Percentiles rank a stretch among this genome's conserved stretches.
Evolutionary conservation across 73 alveolate genomes (phyloP).

Genomic region (Paramecium sonneborni): DNA sequence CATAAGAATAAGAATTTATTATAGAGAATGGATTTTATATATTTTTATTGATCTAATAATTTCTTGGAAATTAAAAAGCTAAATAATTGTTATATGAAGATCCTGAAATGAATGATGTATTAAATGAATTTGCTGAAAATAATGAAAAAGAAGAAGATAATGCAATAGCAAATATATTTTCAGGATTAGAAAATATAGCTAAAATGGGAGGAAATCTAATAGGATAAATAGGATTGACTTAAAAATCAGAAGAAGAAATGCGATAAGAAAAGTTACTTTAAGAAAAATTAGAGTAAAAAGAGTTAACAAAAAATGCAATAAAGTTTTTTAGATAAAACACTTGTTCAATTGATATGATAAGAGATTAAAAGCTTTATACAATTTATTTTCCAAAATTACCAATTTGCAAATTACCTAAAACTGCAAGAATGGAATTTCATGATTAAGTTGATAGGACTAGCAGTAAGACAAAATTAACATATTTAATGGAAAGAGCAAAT

Average conservation of each 20-base stretch:
- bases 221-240: not conserved
- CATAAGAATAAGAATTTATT: slow-evolving; percentile 50
- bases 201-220: slow-evolving; percentile 43
- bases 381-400: slow-evolving; percentile 63
- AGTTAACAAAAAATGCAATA: slow-evolving; percentile 42
- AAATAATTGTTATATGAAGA: slow-evolving; percentile 67
- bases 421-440: slow-evolving; percentile 70
- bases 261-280: slow-evolving; percentile 13
- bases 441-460: slow-evolving; percentile 89
- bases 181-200: slow-evolving; percentile 51
- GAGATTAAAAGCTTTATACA: slow-evolving; percentile 49
- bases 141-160: not conserved
- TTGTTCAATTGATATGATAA: slow-evolving; percentile 55
- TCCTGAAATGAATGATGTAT: slow-evolving; percentile 61
- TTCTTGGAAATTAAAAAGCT: slow-evolving; percentile 55
- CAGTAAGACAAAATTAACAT: slow-evolving; percentile 74
- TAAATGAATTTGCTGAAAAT: slow-evolving; percentile 49
- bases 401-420: slow-evolving; percentile 58
- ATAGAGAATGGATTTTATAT: slow-evolving; percentile 70
- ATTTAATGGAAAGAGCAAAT: slow-evolving; percentile 80
- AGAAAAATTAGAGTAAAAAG: slow-evolving; percentile 41
- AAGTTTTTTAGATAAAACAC: slow-evolving; percentile 67
- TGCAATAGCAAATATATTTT: slow-evolving; percentile 34
- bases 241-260: slow-evolving; percentile 36
- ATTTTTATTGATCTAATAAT: slow-evolving; percentile 47